A percentile compares a stretch with the other conserved stretches of the same genome.
phyloP scores from a whole-genome alignment of 1,139 yeast species.

The Candida smagusa region DNA sequence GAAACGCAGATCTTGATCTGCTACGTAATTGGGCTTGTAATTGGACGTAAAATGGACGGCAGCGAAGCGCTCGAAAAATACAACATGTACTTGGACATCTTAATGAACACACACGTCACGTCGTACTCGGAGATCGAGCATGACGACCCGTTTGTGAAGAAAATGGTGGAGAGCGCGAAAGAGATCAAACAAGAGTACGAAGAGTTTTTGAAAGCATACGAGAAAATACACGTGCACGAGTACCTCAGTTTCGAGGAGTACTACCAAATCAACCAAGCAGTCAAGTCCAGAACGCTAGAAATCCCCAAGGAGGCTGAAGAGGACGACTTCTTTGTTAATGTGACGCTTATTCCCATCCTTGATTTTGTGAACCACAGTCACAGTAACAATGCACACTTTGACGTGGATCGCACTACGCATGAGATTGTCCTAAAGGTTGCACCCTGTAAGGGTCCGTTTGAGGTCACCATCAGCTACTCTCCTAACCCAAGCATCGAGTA shows the following conservation, averaged over 20 bases:
- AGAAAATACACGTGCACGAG: slow-evolving; percentile 11
- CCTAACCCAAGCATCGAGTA: slow-evolving; percentile 43
- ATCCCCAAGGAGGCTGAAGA: slow-evolving; percentile 45
- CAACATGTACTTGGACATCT: slow-evolving; percentile 26
- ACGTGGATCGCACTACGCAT: slow-evolving; percentile 46
- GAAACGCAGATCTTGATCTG: slow-evolving; percentile 32
- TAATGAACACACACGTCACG: slow-evolving; percentile 20
- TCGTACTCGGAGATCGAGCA: slow-evolving; percentile 11
- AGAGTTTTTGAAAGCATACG: slow-evolving; percentile 18
- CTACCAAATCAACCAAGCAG: slow-evolving; percentile 46
- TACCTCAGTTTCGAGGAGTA: slow-evolving; percentile 24
- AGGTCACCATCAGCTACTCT: slow-evolving; percentile 50
- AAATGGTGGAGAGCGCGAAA: slow-evolving; percentile 14
- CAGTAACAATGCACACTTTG: slow-evolving; percentile 53
- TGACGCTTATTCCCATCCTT: slow-evolving; percentile 60
- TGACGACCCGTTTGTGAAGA: slow-evolving; percentile 16
- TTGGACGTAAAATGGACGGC: slow-evolving; percentile 10
- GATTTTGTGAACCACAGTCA: slow-evolving; percentile 65
- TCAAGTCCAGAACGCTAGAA: slow-evolving; percentile 58
- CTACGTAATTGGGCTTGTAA: slow-evolving; percentile 25
- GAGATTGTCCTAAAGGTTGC: slow-evolving; percentile 42
- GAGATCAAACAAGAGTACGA: slow-evolving; percentile 21
- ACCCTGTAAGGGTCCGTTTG: slow-evolving; percentile 15
- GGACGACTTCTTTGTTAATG: slow-evolving; percentile 43
- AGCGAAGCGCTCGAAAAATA: slow-evolving; percentile 6